Evolutionary conservation across 306 rosid species (phyloP).

Genomic region (Cucurbita maxima): DNA sequence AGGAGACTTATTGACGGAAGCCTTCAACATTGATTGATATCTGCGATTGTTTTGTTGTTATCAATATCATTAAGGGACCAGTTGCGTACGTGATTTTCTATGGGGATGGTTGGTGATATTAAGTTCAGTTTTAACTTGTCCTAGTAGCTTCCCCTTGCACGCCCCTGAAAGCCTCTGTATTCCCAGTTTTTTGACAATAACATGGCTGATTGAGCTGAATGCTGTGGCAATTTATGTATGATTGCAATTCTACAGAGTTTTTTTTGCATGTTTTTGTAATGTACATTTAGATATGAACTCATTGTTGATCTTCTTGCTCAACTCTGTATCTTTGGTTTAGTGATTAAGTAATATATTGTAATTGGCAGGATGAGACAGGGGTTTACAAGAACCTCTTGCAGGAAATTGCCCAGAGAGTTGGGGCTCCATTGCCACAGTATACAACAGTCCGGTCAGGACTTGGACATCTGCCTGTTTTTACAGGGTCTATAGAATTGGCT

Average conservation of each 20-base stretch:
- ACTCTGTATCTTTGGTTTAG: neutral
- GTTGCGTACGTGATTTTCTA: neutral
- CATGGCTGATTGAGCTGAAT: neutral
- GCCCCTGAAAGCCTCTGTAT: neutral
- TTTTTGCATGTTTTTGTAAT: neutral
- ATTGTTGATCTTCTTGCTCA: neutral
- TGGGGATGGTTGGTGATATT: neutral
- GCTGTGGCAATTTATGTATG: too few relatives aligned
- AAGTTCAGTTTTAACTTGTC: neutral
- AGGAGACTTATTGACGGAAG: neutral
- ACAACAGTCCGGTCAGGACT: slow-evolving; percentile 78
- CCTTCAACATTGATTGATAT: neutral
- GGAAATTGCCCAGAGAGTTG: slow-evolving; percentile 91
- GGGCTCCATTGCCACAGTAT: slow-evolving; percentile 80
- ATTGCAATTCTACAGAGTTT: neutral
- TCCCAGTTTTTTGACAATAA: neutral
- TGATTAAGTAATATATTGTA: neutral
- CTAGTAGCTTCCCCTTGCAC: neutral
- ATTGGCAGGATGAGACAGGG: slow-evolving; percentile 75
- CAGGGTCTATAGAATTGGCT: slow-evolving; percentile 75
- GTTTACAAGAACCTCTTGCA: slow-evolving; percentile 91
- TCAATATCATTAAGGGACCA: neutral
- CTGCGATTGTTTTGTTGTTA: neutral
- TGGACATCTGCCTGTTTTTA: slow-evolving; percentile 81
- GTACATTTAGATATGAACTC: neutral